Conservation (phyloP, 2,329 filamentous ascomycete genomes). For the Sporothrix sp. region DNA sequence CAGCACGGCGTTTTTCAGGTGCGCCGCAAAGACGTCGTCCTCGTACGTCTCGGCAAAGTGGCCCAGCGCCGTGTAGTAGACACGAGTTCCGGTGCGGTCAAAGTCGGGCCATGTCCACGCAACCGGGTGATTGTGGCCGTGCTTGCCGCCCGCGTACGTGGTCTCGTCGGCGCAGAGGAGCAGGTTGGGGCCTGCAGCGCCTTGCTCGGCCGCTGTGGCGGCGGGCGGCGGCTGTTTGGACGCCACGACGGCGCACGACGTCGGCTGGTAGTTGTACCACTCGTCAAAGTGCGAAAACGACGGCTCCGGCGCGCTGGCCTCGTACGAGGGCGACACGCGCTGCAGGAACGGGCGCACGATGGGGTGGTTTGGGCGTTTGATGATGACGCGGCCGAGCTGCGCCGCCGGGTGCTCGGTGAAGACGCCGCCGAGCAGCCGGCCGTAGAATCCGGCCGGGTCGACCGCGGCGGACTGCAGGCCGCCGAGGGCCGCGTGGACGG, state of each 20-base stretch:
- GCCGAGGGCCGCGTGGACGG: slow-evolving; percentile 30
- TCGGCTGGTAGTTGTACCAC: slow-evolving; percentile 32
- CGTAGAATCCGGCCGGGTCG: slow-evolving; percentile 27
- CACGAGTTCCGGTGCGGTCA: slow-evolving; percentile 28
- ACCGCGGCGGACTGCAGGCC: slow-evolving; percentile 22
- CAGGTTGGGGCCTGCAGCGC: slow-evolving; percentile 20
- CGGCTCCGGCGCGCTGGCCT: slow-evolving; percentile 4
- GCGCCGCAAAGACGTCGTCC: slow-evolving; percentile 24
- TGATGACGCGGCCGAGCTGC: slow-evolving; percentile 24
- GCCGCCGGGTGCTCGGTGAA: slow-evolving; percentile 31
- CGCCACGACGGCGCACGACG: slow-evolving; percentile 7
- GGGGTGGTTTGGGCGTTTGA: slow-evolving; percentile 24
- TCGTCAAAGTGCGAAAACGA: slow-evolving; percentile 28
- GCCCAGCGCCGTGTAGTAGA: slow-evolving; percentile 33
- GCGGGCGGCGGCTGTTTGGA: not conserved
- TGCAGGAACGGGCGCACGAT: slow-evolving; percentile 22
- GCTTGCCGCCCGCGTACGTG: slow-evolving; percentile 27
- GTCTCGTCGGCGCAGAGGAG: slow-evolving; percentile 29
- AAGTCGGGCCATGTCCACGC: slow-evolving; percentile 32
- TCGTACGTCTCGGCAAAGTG: slow-evolving; percentile 33
- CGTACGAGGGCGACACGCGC: slow-evolving; percentile 3
- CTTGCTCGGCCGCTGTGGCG: slow-evolving; percentile 24
- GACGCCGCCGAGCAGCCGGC: slow-evolving; percentile 28
- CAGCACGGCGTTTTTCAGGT: slow-evolving; percentile 21
- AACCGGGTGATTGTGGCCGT: slow-evolving; percentile 30